Evolutionary conservation across 2,329 filamentous ascomycete genomes (phyloP).

Genomic region (Trichoderma gracile): DNA sequence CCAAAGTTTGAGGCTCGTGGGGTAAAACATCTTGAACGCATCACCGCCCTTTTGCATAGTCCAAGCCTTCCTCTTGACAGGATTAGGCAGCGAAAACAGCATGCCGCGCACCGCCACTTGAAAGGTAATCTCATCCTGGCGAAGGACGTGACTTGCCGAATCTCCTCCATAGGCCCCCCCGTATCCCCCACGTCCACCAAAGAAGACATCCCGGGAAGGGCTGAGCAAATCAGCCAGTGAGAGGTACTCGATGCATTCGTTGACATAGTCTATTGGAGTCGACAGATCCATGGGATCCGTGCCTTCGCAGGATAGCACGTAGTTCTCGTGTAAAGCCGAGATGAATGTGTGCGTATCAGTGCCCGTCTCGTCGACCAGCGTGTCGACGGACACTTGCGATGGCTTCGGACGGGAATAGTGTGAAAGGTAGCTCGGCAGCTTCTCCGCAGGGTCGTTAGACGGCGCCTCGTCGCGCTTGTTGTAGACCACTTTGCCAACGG

Average conservation of each 20-base stretch:
- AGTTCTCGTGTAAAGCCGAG: slow-evolving; percentile 91
- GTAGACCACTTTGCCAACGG: slow-evolving; percentile 92
- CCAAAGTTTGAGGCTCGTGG: slow-evolving; percentile 81
- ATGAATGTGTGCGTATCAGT: slow-evolving; percentile 91
- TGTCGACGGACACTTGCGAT: slow-evolving; percentile 68
- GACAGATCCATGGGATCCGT: slow-evolving; percentile 51
- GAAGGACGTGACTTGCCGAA: slow-evolving; percentile 69
- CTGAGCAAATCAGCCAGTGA: slow-evolving; percentile 87
- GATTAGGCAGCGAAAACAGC: slow-evolving; percentile 79
- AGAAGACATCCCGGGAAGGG: slow-evolving; percentile 68
- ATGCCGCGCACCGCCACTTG: slow-evolving; percentile 86
- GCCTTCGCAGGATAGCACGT: slow-evolving; percentile 76
- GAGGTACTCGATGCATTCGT: slow-evolving; percentile 80
- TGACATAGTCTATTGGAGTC: slow-evolving; percentile 73
- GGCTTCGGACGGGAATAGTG: slow-evolving; percentile 59
- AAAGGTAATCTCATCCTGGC: slow-evolving; percentile 93
- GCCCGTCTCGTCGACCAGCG: slow-evolving; percentile 87
- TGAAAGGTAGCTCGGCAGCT: slow-evolving; percentile 60
- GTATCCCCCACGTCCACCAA: slow-evolving; percentile 60
- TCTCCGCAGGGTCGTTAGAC: slow-evolving; percentile 48
- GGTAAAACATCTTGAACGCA: slow-evolving; percentile 89
- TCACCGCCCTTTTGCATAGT: slow-evolving; percentile 53
- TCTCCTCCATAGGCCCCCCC: slow-evolving; percentile 47
- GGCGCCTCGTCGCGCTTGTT: slow-evolving; percentile 77
- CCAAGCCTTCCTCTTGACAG: slow-evolving; percentile 70